Base-by-base conservation (phyloP, 805 yeast genomes). In the Scheffersomyces ergatensis region DNA sequence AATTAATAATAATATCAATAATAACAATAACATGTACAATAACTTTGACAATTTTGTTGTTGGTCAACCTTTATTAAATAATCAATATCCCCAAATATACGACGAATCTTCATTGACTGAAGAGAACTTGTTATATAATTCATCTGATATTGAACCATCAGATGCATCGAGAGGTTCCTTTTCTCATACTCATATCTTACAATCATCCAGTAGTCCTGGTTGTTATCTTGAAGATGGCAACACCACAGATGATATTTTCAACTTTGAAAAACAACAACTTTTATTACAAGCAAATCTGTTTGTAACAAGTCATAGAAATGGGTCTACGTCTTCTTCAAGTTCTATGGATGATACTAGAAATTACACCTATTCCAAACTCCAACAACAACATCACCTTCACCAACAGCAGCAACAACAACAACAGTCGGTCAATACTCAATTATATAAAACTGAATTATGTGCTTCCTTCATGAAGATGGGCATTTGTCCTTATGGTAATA, bases 391-490 rank as follows among this genome's bases (percentile, higher is more conserved):
- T 21, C n/a, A n/a, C n/a, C n/a, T n/a, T n/a, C 7, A 14, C 5
- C 17, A 36, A 15, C 24, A 6, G 6, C 24, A 21, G 9, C 24
- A 6, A 7, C n/a, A n/a, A n/a, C n/a, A n/a, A n/a, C 38, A 49
- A 34, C 53, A 50, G 35, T 48, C 54, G 30, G 59, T 75, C 40
- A 77, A 83, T 59, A 81, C 86, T 24, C 84, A 78, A 49, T 72
- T 89, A 30, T 89, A 88, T 76, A 89, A 89, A 66, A 90, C 97
- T 0, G 97, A 89, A 62, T 72, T 90, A 41, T 89, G 97, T 62
- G 84, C 82, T 30, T 83, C 90, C 19, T 89, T 74, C 58, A 77
- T 80, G 56, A 80, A 77, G 52, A 76, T 79, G 48, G 80, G 81
- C 18, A 49, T 57, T 11, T 89, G 97, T 60, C 96, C 95, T 13